Evolutionary conservation across 1,284 basidiomycete species (phyloP), one percentile per base, ranked within the genome.

Genomic region (Moesziomyces sp.): DNA sequence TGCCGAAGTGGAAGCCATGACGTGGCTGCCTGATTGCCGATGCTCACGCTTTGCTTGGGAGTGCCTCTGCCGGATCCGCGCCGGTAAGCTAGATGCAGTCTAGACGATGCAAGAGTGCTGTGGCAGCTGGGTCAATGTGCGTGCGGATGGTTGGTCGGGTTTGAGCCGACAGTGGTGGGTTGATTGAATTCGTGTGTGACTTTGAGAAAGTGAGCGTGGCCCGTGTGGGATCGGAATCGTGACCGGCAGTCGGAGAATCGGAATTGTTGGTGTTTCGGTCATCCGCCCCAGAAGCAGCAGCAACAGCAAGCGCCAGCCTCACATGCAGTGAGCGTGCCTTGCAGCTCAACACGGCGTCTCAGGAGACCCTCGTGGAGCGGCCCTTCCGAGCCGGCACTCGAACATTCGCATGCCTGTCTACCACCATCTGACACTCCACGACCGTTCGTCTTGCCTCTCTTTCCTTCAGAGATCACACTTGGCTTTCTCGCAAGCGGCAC

Each of bases 1-100:
- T 26, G 63, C 54, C 8, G 33, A 35, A 2, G 49, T 21, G 7
- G 64, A 60, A 21, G 63, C 38, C 56, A 59, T 63, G 30, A 18
- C 18, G 38, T 40, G 38, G 38, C 38, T 16, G 18, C n/a, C n/a
- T n/a, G n/a, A n/a, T n/a, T n/a, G 46, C 7, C 26, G 26, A 28
- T 28, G 26, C 26, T 4, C 26, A 7, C 26, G 6, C 9, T 26
- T 28, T 26, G 8, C 10, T 19, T 24, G 18, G 19, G n/a, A 18
- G 14, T 40, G 14, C 38, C 16, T 18, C 3, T 14, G 38, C 6
- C 14, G 11, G 38, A 8, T 40, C 16, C 11, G 16, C 18, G 38
- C 38, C 18, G 38, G 16, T 8, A 7, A 3, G 5, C 16, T 5
- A 10, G 35, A 35, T 3, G 14, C 38, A 6, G 3, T 40, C 16